phyloP scores from a whole-genome alignment of 495 filamentous ascomycete genomes.

The Schizothecium vesticola region DNA sequence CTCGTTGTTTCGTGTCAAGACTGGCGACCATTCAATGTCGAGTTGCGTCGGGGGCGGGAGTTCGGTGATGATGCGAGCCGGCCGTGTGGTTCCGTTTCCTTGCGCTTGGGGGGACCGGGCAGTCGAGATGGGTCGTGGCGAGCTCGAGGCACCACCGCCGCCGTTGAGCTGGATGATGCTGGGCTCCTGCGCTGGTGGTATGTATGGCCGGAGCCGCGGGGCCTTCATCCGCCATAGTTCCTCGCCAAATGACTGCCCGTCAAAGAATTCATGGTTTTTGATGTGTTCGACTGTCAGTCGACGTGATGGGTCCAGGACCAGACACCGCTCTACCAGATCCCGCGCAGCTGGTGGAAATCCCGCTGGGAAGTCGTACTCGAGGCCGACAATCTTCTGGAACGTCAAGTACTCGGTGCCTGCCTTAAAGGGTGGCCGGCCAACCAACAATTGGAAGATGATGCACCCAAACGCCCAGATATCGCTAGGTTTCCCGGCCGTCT shows the following conservation, averaged over 20 bases:
- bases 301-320: slow-evolving; percentile 83
- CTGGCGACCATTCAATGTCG: slow-evolving; percentile 98
- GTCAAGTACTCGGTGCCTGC: slow-evolving; percentile 95
- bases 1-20: slow-evolving; percentile 84
- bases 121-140: slow-evolving; percentile 48
- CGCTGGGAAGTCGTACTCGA: slow-evolving; percentile 90
- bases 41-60: slow-evolving; percentile 92
- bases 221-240: slow-evolving; percentile 87
- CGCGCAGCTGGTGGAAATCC: slow-evolving; percentile 85
- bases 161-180: slow-evolving; percentile 76
- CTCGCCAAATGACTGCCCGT: slow-evolving; percentile 80
- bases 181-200: slow-evolving; percentile 70
- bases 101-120: slow-evolving; percentile 37
- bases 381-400: slow-evolving; percentile 92
- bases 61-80: slow-evolving; percentile 87
- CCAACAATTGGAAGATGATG: slow-evolving; percentile 93
- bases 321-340: slow-evolving; percentile 85
- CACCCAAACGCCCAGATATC: slow-evolving; percentile 99
- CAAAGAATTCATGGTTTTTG: slow-evolving; percentile 95
- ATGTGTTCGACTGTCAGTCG: slow-evolving; percentile 94
- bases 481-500: slow-evolving; percentile 95
- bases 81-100: slow-evolving; percentile 50
- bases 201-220: slow-evolving; percentile 80
- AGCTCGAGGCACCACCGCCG: slow-evolving; percentile 42
- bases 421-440: slow-evolving; percentile 94